Conservation (phyloP, 352 stramenopile species). For the Peronospora destructor region DNA sequence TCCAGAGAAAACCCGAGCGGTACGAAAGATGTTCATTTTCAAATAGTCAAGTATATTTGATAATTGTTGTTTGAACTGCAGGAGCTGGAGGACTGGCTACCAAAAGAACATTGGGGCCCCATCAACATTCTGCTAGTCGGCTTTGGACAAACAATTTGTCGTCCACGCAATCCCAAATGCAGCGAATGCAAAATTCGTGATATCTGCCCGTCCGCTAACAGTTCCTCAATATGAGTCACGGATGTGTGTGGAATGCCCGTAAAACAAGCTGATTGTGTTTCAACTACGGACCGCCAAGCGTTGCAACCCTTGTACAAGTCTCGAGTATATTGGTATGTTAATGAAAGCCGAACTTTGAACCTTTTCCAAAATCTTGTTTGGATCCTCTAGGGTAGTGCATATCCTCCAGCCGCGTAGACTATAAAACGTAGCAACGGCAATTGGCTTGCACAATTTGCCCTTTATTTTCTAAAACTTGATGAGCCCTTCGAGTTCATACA, state of each 20-base stretch:
- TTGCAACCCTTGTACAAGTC: not conserved
- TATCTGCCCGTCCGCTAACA: conserved; percentile 68
- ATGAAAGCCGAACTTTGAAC: too few species aligned
- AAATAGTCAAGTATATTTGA: conserved; percentile 3
- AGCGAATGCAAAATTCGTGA: conserved; percentile 53
- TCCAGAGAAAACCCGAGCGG: conserved; percentile 89
- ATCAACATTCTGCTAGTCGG: conserved; percentile 94
- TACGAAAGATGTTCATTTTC: conserved; percentile 11
- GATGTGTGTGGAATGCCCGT: not conserved
- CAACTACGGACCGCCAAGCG: not conserved
- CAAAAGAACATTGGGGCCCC: conserved; percentile 78
- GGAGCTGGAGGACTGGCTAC: conserved; percentile 93
- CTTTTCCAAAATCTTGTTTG: too few species aligned
- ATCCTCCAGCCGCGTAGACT: too few species aligned
- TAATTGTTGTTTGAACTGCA: conserved; percentile 14
- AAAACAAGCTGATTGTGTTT: not conserved
- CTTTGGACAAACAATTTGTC: conserved; percentile 92
- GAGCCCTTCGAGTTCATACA: too few species aligned
- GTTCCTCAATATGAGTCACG: conserved; percentile 19
- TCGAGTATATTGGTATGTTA: not conserved
- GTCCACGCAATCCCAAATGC: conserved; percentile 66
- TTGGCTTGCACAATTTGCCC: too few species aligned
- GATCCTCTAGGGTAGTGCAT: too few species aligned
- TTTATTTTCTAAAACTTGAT: too few species aligned
- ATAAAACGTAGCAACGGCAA: too few species aligned